Base-by-base conservation (phyloP, 148 eudicot genomes). In the Amaranthus cruentus region DNA sequence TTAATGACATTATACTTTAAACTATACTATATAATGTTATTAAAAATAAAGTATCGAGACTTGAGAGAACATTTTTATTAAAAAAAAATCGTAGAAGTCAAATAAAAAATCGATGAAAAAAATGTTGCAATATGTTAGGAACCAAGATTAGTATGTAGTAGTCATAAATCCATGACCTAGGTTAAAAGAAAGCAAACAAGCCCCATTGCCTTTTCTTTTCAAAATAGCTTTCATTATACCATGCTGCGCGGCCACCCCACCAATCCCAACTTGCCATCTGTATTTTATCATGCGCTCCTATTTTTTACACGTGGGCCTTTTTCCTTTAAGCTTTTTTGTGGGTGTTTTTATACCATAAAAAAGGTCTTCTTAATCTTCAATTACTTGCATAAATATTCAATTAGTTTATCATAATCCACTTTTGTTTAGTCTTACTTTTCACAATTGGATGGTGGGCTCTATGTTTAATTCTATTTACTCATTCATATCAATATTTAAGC, bases 201-300 rank as follows among this genome's bases (percentile, higher is more conserved):
- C 38, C 14, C 12, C 14, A 12, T 10, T 48, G 38, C 13, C 6
- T 68, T 59, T 74, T 52, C 15, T 51, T 59, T 73, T 68, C 65
- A 63, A 43, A 56, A 66, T 50, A 56, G 48, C 52, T 55, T 21
- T 83, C 82, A 84, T 83, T 82, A 84, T 83, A 75, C 78, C 91
- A 73, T 76, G 78, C 57, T 71, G 91, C 83, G 83, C 79, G 84
- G 82, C 77, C 63, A 59, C 3, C 43, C 64, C 8, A 12, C 21
- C 86, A 83, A 81, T 79, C 1, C 59, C 3, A 38, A 5, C 43
- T 0, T 43, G 82, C 79, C 87, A 85, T 69, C 80, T 82, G 81
- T 76, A 56, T 62, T 9, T 15, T 5, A 49, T 10, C 70, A 67
- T 53, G 66, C 82, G 85, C 80, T 79, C 77, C 75, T 50, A 58